Conservation (phyloP, 176 grass and related monocot species). For the Leersia perrieri region DNA sequence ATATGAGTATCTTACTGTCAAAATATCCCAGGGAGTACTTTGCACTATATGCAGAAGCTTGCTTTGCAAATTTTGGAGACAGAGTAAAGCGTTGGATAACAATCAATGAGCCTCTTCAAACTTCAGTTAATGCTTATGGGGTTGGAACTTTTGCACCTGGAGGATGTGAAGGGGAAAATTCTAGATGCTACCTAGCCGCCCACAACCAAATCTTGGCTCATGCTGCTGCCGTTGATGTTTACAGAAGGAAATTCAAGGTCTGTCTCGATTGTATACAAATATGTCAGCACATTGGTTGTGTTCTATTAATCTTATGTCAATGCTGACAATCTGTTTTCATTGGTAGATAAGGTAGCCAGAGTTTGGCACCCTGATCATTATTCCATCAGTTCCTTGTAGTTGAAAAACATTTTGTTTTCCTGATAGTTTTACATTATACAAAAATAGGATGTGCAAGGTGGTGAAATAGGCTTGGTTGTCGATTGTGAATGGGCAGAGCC, state of each 20-base stretch:
- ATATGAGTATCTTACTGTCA: slow-evolving; percentile 32
- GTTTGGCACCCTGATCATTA: neutral
- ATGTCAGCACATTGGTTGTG: neutral
- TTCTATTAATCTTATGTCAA: neutral
- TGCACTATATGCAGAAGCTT: slow-evolving; percentile 93
- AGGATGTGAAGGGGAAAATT: slow-evolving; percentile 47
- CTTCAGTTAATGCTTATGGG: slow-evolving; percentile 87
- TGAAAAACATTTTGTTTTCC: slow-evolving; percentile 11
- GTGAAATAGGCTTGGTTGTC: slow-evolving; percentile 79
- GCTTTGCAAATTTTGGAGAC: slow-evolving; percentile 93
- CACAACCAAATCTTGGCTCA: slow-evolving; percentile 96
- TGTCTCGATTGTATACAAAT: neutral
- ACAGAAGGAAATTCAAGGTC: slow-evolving; percentile 89
- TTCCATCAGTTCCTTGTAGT: slow-evolving; percentile 12
- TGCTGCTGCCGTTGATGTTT: slow-evolving; percentile 80
- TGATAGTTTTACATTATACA: slow-evolving; percentile 37
- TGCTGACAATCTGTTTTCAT: neutral
- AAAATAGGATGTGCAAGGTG: slow-evolving; percentile 78
- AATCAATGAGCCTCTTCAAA: slow-evolving; percentile 98
- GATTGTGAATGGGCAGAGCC: slow-evolving; percentile 99
- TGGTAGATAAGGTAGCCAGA: neutral
- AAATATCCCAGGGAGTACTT: slow-evolving; percentile 80
- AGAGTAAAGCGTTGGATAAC: slow-evolving; percentile 98
- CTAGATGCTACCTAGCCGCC: slow-evolving; percentile 63
- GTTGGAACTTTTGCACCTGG: slow-evolving; percentile 86